Base-by-base conservation (phyloP, 495 filamentous ascomycete species). In the Neurospora sp. region DNA sequence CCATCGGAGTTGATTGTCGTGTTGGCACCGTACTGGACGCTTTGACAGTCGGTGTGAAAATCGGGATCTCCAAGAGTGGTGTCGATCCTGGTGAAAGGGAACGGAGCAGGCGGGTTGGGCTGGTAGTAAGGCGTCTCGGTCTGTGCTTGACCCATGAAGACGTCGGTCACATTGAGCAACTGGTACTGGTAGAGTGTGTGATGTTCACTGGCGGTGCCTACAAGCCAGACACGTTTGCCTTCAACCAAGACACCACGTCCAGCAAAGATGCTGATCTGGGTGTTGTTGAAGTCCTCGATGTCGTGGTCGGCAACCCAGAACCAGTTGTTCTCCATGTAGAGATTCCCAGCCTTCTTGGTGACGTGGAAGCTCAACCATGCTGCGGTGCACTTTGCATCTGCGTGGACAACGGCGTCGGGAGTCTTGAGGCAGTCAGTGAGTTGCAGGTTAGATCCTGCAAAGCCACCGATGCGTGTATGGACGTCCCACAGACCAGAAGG, bases 271-370 rank as follows among this genome's bases (percentile, higher is more conserved):
- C 91, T 91, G 82, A 97, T 91, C 79, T 94, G 94, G 4, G 85
- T 86, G 40, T 83, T 79, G 72, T 88, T 88, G 80, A 91, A 88
- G 76, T 92, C 90, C 11, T 84, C 74, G 3, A 89, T 86, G 78
- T 98, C 94, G 82, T 98, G 94, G 78, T 97, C 95, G 1, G 94
- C 89, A 39, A 93, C 92, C 94, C 95, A 98, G 77, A 92, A 89
- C 95, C 95, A 98, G 73, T 87, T 89, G 81, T 98, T 97, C 82
- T 97, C 94, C 68, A 97, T 81, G 80, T 97, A 96, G 11, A 88
- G 74, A 18, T 90, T 87, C 0, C 53, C 53, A 0, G 88, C 92
- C n/a, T 86, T 83, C 68, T 86, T 79, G 3, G 93, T 94, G 59
- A 97, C 82, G 77, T 96, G 93, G 42, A 98, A 83, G 70, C 94